Conservation (phyloP, 768 basidiomycete species). For the Russula foetens region DNA sequence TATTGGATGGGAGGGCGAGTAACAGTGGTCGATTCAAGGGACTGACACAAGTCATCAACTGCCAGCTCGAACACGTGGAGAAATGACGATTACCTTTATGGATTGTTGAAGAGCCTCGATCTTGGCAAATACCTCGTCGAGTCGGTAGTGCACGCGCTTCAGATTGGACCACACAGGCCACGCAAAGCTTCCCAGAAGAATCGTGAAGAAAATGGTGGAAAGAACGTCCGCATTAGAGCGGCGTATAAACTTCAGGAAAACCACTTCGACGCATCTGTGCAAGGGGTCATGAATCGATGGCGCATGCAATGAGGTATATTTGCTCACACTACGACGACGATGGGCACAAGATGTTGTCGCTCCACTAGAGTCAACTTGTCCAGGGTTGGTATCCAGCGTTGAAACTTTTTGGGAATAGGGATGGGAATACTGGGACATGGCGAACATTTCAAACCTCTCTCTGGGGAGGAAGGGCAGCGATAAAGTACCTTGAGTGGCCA, state of each 20-base stretch:
- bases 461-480: not conserved
- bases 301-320: not conserved
- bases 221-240: not conserved
- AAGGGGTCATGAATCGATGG: not conserved
- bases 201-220: not conserved
- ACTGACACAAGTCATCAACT: not conserved
- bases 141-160: not conserved
- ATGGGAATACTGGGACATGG: not conserved
- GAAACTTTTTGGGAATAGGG: not conserved
- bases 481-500: not conserved
- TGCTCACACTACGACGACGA: not conserved
- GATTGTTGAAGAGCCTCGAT: conserved; percentile 2
- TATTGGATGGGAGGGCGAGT: not conserved
- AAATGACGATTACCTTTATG: not conserved
- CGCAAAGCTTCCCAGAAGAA: not conserved
- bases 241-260: not conserved
- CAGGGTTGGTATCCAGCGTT: not conserved
- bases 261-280: not conserved
- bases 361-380: not conserved
- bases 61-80: not conserved
- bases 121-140: not conserved
- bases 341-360: not conserved
- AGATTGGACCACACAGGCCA: not conserved
- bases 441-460: not conserved
- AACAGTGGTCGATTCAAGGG: not conserved